A percentile compares a stretch with the other conserved stretches of the same genome.
Conservation (phyloP, 768 basidiomycete genomes). For the Pleurotus giganteus region DNA sequence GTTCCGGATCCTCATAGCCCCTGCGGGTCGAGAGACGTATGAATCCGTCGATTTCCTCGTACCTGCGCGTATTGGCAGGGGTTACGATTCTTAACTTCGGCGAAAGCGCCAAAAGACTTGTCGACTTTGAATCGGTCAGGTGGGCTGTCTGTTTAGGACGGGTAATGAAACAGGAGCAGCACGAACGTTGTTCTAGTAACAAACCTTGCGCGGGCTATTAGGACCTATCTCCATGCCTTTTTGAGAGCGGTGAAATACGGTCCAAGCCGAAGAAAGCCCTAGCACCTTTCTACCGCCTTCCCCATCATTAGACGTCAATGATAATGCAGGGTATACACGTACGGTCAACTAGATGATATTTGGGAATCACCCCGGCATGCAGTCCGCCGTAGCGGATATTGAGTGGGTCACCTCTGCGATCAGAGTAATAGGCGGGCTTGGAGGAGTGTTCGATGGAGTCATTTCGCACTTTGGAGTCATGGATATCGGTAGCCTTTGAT, state of each 20-base stretch:
- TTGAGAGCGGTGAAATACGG: conserved; percentile 40
- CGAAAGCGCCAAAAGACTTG: conserved; percentile 49
- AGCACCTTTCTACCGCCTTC: conserved; percentile 62
- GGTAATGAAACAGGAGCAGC: conserved; percentile 2
- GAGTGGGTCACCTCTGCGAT: conserved; percentile 62
- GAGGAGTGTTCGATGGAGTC: conserved; percentile 18
- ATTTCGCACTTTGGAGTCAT: conserved; percentile 26
- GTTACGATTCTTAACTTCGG: conserved; percentile 48
- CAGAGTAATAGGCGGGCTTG: conserved; percentile 53
- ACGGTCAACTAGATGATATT: conserved; percentile 60
- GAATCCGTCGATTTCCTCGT: conserved; percentile 68
- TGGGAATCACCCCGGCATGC: conserved; percentile 62
- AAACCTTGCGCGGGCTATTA: conserved; percentile 41
- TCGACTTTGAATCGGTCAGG: conserved; percentile 57
- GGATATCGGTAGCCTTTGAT: conserved; percentile 21
- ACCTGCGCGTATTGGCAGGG: conserved; percentile 38
- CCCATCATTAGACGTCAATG: conserved; percentile 47
- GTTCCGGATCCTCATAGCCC: conserved; percentile 25
- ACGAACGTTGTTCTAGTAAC: conserved; percentile 2
- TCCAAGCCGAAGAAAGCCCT: conserved; percentile 53
- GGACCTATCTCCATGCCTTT: conserved; percentile 60
- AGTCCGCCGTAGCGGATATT: conserved; percentile 70
- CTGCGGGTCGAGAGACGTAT: conserved; percentile 51
- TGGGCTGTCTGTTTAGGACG: conserved; percentile 36
- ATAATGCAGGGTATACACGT: conserved; percentile 24